Conservation (phyloP, 164 flowering plant genomes). For the Protea cynaroides region DNA sequence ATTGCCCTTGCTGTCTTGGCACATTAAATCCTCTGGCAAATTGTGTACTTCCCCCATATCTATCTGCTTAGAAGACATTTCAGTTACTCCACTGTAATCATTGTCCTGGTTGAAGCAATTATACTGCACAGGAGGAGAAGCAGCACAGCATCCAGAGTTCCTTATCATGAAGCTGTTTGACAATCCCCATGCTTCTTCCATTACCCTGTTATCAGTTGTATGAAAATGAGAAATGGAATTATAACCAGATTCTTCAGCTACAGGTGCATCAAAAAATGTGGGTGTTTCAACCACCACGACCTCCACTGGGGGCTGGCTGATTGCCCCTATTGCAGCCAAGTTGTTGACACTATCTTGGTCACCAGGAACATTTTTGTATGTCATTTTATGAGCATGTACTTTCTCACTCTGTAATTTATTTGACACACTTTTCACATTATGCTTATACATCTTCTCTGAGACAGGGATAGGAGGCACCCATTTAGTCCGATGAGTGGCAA, state of each 20-base stretch:
- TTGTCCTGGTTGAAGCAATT: background rate
- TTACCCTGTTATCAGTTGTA: background rate
- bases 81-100: conserved; percentile 4
- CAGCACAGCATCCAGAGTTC: conserved; percentile 7
- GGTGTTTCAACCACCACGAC: conserved; percentile 7
- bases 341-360: conserved; percentile 13
- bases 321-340: conserved; percentile 4
- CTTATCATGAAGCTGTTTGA: background rate
- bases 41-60: background rate
- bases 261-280: conserved; percentile 14
- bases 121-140: conserved; percentile 5
- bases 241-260: conserved; percentile 11
- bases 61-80: conserved; percentile 4
- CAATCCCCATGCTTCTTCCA: conserved; percentile 6
- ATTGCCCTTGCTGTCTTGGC: conserved; percentile 2
- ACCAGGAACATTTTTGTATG: conserved; percentile 4
- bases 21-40: conserved; percentile 7
- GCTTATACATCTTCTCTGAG: conserved; percentile 18
- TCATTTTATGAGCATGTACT: background rate
- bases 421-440: conserved; percentile 1
- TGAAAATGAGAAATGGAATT: conserved; percentile 8
- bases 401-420: conserved; percentile 3
- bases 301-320: conserved; percentile 9
- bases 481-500: conserved; percentile 18
- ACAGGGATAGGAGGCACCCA: conserved; percentile 22